Conservation (phyloP, 179 eudicot genomes). For the Corrigiola litoralis region DNA sequence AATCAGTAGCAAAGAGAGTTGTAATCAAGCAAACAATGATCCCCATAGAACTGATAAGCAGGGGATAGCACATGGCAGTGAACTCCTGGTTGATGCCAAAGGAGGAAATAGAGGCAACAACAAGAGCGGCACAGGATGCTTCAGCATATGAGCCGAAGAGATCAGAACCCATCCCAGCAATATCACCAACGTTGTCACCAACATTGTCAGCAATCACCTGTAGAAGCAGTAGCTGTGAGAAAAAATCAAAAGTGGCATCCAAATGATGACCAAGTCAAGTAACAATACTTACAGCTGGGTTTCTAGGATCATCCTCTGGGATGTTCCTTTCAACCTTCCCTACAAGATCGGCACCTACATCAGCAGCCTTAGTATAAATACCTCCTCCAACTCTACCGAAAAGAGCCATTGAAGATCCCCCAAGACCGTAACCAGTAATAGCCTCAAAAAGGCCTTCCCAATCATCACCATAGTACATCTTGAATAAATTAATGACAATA, state of each 20-base stretch:
- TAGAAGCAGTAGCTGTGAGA: not conserved
- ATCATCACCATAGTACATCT: conserved; percentile 92
- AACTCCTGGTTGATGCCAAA: conserved; percentile 80
- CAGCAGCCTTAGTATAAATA: conserved; percentile 95
- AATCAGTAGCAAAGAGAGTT: conserved; percentile 87
- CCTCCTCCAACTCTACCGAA: conserved; percentile 98
- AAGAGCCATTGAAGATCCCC: conserved; percentile 96
- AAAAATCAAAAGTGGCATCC: not conserved
- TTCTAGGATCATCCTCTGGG: conserved; percentile 95
- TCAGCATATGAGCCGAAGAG: conserved; percentile 96
- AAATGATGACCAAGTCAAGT: not conserved
- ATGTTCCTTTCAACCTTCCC: conserved; percentile 93
- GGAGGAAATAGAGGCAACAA: conserved; percentile 91
- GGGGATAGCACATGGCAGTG: conserved; percentile 77
- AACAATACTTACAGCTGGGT: conserved; percentile 67
- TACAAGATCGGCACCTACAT: conserved; percentile 97
- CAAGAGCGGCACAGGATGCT: conserved; percentile 91
- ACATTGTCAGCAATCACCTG: conserved; percentile 98
- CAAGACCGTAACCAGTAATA: conserved; percentile 94
- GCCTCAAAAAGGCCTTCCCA: conserved; percentile 96
- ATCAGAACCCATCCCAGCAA: conserved; percentile 99
- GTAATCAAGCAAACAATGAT: conserved; percentile 82
- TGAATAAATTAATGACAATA: conserved; percentile 68
- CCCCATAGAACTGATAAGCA: conserved; percentile 73
- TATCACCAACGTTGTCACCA: conserved; percentile 96